Evolutionary conservation across 2,329 filamentous ascomycete species (phyloP).

Genomic region (Bertia moriformis): DNA sequence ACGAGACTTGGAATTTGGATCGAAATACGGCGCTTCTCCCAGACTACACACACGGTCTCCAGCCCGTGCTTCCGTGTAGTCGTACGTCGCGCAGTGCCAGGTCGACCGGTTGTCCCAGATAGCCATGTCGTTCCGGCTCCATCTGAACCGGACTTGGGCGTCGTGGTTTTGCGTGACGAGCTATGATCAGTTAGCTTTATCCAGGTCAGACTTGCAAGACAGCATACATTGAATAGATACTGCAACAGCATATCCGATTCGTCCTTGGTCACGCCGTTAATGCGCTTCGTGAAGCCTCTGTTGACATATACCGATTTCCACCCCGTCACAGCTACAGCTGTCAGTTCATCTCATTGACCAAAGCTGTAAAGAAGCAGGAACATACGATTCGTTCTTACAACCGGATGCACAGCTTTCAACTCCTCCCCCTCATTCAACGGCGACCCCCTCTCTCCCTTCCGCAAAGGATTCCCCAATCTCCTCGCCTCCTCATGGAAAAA

Average conservation of each 20-base stretch:
- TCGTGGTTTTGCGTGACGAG: slow-evolving; percentile 39
- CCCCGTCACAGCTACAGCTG: slow-evolving; percentile 28
- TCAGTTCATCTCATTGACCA: neutral
- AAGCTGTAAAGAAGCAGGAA: slow-evolving; percentile 1
- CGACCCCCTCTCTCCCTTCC: slow-evolving; percentile 8
- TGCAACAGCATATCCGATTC: slow-evolving; percentile 34
- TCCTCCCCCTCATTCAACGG: slow-evolving; percentile 8
- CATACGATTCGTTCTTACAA: slow-evolving; percentile 14
- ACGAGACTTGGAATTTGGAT: slow-evolving; percentile 19
- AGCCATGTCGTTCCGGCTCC: slow-evolving; percentile 35
- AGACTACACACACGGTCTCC: slow-evolving; percentile 25
- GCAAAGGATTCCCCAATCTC: slow-evolving; percentile 21
- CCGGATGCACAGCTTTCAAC: slow-evolving; percentile 10
- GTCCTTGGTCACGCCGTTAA: slow-evolving; percentile 36
- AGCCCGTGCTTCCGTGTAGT: slow-evolving; percentile 18
- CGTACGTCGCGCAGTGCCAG: slow-evolving; percentile 39
- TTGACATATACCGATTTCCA: slow-evolving; percentile 40
- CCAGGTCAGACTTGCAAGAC: neutral
- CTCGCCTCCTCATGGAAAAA: slow-evolving; percentile 34
- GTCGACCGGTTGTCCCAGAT: slow-evolving; percentile 53
- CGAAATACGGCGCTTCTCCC: slow-evolving; percentile 27
- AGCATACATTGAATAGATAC: slow-evolving; percentile 6
- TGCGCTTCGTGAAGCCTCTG: slow-evolving; percentile 33
- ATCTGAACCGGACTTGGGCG: slow-evolving; percentile 36
- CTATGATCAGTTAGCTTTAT: slow-evolving; percentile 14